phyloP scores from a whole-genome alignment of 2,329 filamentous ascomycete genomes.

The Fusarium sp. region DNA sequence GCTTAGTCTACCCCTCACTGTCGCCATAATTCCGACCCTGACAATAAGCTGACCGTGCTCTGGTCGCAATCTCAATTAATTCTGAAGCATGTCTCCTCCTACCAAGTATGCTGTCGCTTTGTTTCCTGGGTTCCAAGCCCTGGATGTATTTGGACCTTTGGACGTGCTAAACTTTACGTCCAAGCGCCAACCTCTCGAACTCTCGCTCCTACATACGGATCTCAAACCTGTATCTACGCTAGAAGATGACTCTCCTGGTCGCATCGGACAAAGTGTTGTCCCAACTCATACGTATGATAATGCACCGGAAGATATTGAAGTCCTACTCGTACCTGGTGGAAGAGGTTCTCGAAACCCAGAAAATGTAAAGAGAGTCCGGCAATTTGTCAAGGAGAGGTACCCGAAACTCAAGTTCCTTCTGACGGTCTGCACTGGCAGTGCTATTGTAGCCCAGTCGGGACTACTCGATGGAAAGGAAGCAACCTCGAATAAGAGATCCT shows the following conservation, averaged over 20 bases:
- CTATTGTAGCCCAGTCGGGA: slow-evolving; percentile 63
- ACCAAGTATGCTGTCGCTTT: slow-evolving; percentile 36
- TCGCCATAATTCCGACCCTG: not conserved
- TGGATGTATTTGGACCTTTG: slow-evolving; percentile 47
- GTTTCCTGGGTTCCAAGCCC: slow-evolving; percentile 38
- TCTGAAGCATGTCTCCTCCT: slow-evolving; percentile 5
- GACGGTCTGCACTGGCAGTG: slow-evolving; percentile 70
- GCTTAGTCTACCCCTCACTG: not conserved
- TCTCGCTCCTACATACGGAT: slow-evolving; percentile 42
- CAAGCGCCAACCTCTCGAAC: slow-evolving; percentile 30
- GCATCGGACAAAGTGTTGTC: slow-evolving; percentile 45
- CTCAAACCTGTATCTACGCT: slow-evolving; percentile 45
- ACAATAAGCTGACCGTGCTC: not conserved
- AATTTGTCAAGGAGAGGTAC: slow-evolving; percentile 56
- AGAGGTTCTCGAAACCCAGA: slow-evolving; percentile 43
- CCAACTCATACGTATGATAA: slow-evolving; percentile 51
- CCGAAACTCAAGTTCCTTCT: slow-evolving; percentile 60
- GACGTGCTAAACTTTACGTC: slow-evolving; percentile 48
- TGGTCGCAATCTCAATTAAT: too few relatives aligned
- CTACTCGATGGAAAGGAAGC: slow-evolving; percentile 65
- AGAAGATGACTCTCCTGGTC: not conserved
- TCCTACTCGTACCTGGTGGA: slow-evolving; percentile 53
- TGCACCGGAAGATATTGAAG: slow-evolving; percentile 48
- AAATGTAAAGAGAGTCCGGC: slow-evolving; percentile 37
- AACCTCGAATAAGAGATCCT: slow-evolving; percentile 69